Base-by-base conservation (phyloP, 2,329 filamentous ascomycete species). In the Cladosporium sp. region DNA sequence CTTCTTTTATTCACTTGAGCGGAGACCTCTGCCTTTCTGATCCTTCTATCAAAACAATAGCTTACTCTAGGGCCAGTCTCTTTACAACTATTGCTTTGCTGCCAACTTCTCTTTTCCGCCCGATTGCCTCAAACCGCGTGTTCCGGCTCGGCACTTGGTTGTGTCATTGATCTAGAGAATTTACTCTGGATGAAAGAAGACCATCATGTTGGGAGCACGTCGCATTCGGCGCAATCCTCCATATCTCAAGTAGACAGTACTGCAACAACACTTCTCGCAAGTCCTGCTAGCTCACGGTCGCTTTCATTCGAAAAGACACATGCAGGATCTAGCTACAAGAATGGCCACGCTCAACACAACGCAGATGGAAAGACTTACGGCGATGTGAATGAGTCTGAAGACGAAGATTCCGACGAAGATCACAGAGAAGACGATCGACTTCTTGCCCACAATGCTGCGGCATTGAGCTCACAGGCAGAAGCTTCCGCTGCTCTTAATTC, bases 231-330 rank as follows among this genome's bases (percentile, higher is more conserved):
- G 37, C 45, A 27, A 18, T 48, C 45, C 11, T 48, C 45, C 37
- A 32, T 41, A 8, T 27, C 45, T 4, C 38, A 58, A 20, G 50
- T 61, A 55, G 59, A 62, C 47, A 59, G 57, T 40, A 54, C 60
- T 8, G 61, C 57, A 5, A 62, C 61, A 7, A 63, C 61, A 6
- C 51, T 63, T 11, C 50, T 58, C 2, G 56, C 50, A 17, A 60
- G 56, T 41, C 41, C 54, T 13, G 36, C 41, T 3, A 50, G 44
- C 17, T 51, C 44, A 17, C 54, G 53, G 24, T 39, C 48, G 27
- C 44, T 51, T 12, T 61, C 56, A 27, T 53, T 58, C 13, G 58
- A 56, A 12, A 48, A 58, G 29, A 15, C 30, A n/a, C 39, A 44
- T 22, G 19, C 40, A 45, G 49, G 18, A n/a, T 5, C 18, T 37